Evolutionary conservation across 2,329 filamentous ascomycete genomes (phyloP).

Genomic region (Anisogramma anomala): DNA sequence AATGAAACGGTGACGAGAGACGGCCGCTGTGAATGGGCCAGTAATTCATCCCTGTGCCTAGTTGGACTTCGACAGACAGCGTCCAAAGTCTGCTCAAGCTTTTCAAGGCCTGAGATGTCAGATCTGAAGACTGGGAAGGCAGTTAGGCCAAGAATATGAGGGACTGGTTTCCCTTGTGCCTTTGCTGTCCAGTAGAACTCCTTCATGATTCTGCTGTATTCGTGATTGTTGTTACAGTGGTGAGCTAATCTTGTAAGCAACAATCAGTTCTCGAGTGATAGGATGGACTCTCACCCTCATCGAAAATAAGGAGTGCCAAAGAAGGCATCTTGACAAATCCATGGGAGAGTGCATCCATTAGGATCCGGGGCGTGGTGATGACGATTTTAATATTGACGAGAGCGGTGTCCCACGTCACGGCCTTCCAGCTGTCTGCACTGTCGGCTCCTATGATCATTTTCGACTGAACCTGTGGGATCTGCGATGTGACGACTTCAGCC

Average conservation of each 20-base stretch:
- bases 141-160: conserved; percentile 65
- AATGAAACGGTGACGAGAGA: conserved; percentile 32
- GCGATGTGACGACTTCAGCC: conserved; percentile 42
- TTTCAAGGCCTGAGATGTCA: conserved; percentile 40
- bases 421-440: conserved; percentile 58
- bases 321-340: conserved; percentile 56
- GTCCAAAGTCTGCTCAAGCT: conserved; percentile 59
- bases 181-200: conserved; percentile 52
- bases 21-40: conserved; percentile 58
- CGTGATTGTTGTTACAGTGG: conserved; percentile 53
- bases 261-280: neutral
- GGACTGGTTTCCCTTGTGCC: conserved; percentile 30
- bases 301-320: conserved; percentile 63
- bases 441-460: conserved; percentile 57
- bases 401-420: conserved; percentile 56
- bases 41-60: conserved; percentile 55
- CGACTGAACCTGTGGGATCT: conserved; percentile 48
- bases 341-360: conserved; percentile 63
- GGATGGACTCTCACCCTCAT: conserved; percentile 52
- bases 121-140: conserved; percentile 64
- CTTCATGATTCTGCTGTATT: conserved; percentile 61
- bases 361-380: conserved; percentile 64
- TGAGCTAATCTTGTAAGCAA: conserved; percentile 45
- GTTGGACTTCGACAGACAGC: conserved; percentile 59
- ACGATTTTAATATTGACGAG: conserved; percentile 57